These are phyloP conservation scores for Zasmidium cellare DNA, from an alignment of 2,329 filamentous ascomycete genomes.

Conservation along the genomic window DNA sequence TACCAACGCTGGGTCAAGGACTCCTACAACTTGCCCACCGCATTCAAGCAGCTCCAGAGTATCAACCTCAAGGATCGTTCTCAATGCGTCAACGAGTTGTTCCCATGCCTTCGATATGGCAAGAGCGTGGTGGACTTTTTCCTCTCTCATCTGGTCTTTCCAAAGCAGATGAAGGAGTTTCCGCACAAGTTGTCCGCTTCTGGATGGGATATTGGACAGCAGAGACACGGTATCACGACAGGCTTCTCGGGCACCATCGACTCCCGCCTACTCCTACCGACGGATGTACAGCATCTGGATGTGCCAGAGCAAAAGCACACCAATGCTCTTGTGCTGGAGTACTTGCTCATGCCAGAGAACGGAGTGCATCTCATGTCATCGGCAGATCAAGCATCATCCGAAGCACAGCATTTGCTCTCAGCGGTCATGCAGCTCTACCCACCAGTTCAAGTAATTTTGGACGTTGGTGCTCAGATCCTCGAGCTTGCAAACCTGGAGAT, in stretches of 20 bases:
- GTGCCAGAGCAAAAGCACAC: slow-evolving; percentile 60
- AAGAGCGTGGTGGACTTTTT: slow-evolving; percentile 65
- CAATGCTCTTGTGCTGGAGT: slow-evolving; percentile 59
- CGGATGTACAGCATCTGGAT: slow-evolving; percentile 63
- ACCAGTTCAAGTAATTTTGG: slow-evolving; percentile 61
- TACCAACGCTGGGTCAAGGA: slow-evolving; percentile 29
- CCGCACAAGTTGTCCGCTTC: slow-evolving; percentile 63
- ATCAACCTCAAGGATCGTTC: slow-evolving; percentile 30
- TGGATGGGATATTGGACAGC: slow-evolving; percentile 64
- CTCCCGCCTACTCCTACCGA: slow-evolving; percentile 58
- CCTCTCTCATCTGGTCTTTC: slow-evolving; percentile 66
- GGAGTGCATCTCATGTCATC: slow-evolving; percentile 17
- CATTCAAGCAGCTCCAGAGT: slow-evolving; percentile 22
- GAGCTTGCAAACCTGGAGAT: slow-evolving; percentile 61
- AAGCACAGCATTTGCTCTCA: slow-evolving; percentile 42
- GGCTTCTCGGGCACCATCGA: slow-evolving; percentile 75
- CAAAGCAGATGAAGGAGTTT: slow-evolving; percentile 65
- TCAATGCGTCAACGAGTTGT: slow-evolving; percentile 24
- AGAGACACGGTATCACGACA: slow-evolving; percentile 58
- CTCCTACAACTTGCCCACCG: slow-evolving; percentile 12
- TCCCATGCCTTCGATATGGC: slow-evolving; percentile 50
- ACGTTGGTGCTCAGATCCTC: slow-evolving; percentile 70
- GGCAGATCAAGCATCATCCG: background rate
- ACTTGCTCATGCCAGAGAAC: slow-evolving; percentile 59
- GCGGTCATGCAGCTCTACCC: slow-evolving; percentile 43